Evolutionary conservation across 2,329 filamentous ascomycete genomes (phyloP).

Genomic region (Exophiala sp.): DNA sequence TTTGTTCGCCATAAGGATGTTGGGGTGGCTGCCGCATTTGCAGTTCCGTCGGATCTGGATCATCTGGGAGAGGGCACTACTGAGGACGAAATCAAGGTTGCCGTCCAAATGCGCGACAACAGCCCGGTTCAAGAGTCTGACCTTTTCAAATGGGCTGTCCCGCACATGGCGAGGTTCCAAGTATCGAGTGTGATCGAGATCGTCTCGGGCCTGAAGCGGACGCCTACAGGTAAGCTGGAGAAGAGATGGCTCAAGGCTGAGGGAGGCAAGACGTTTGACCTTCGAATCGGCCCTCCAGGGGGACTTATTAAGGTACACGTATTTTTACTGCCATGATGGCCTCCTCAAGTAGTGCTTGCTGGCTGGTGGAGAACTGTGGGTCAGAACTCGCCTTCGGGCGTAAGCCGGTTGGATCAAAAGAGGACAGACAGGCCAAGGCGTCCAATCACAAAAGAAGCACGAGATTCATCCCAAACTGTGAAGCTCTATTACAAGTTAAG

Average conservation of each 20-base stretch:
- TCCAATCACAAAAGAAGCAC: no score
- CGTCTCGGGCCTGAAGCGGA: slow-evolving; percentile 9
- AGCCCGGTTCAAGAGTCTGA: background rate
- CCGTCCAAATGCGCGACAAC: slow-evolving; percentile 3
- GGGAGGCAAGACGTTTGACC: slow-evolving; percentile 8
- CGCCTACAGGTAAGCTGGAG: slow-evolving; percentile 17
- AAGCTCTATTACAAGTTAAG: no score
- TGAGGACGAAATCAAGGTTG: slow-evolving; percentile 18
- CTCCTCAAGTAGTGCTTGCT: no score
- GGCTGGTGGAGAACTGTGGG: no score
- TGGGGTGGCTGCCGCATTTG: slow-evolving; percentile 10
- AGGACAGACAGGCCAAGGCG: no score
- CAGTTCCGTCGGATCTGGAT: slow-evolving; percentile 12
- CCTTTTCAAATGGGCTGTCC: slow-evolving; percentile 3
- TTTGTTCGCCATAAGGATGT: slow-evolving; percentile 13
- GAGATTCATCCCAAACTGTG: no score
- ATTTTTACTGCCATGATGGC: no score
- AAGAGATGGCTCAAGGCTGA: slow-evolving; percentile 2
- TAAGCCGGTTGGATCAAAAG: no score
- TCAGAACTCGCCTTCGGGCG: no score
- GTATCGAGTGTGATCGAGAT: slow-evolving; percentile 15
- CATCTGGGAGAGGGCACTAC: slow-evolving; percentile 16
- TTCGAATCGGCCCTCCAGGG: background rate
- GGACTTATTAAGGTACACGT: no score
- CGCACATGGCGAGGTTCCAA: slow-evolving; percentile 15